Evolutionary conservation across 2,329 filamentous ascomycete genomes (phyloP).

Genomic region (Fusarium falciforme): DNA sequence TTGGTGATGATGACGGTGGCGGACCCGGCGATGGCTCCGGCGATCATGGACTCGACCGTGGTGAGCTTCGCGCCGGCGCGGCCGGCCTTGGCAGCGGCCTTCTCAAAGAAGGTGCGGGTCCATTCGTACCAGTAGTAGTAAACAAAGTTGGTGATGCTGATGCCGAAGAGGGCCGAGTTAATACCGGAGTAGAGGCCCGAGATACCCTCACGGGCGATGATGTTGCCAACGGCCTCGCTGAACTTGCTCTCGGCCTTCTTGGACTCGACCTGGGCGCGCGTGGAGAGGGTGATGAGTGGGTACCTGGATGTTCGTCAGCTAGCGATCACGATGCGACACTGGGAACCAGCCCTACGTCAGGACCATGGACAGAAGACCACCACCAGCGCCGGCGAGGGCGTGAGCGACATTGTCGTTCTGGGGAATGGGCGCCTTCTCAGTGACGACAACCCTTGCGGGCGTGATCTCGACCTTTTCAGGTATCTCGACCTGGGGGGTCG

Average conservation of each 20-base stretch:
- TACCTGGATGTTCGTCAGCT: conserved; percentile 68
- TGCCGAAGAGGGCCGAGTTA: conserved; percentile 94
- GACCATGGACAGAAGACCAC: conserved; percentile 94
- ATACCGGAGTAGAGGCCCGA: conserved; percentile 91
- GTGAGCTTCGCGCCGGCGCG: conserved; percentile 85
- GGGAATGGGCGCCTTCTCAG: conserved; percentile 73
- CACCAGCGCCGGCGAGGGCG: conserved; percentile 91
- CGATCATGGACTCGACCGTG: conserved; percentile 93
- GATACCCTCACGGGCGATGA: conserved; percentile 91
- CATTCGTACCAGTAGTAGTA: conserved; percentile 99
- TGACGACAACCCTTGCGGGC: conserved; percentile 23
- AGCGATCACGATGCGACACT: conserved; percentile 11
- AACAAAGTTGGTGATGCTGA: conserved; percentile 98
- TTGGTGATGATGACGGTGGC: conserved; percentile 97
- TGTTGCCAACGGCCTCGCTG: conserved; percentile 83
- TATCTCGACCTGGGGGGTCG: conserved; percentile 32
- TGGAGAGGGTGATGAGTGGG: conserved; percentile 96
- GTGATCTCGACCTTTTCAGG: conserved; percentile 37
- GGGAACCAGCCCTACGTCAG: conserved; percentile 74
- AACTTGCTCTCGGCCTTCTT: conserved; percentile 90
- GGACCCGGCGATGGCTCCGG: conserved; percentile 91
- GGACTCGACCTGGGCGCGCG: conserved; percentile 96
- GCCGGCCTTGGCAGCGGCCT: conserved; percentile 77
- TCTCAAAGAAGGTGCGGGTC: conserved; percentile 88
- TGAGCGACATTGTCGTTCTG: conserved; percentile 98